Conservation (phyloP, 2,329 filamentous ascomycete species). For the Paecilomyces sp. region DNA sequence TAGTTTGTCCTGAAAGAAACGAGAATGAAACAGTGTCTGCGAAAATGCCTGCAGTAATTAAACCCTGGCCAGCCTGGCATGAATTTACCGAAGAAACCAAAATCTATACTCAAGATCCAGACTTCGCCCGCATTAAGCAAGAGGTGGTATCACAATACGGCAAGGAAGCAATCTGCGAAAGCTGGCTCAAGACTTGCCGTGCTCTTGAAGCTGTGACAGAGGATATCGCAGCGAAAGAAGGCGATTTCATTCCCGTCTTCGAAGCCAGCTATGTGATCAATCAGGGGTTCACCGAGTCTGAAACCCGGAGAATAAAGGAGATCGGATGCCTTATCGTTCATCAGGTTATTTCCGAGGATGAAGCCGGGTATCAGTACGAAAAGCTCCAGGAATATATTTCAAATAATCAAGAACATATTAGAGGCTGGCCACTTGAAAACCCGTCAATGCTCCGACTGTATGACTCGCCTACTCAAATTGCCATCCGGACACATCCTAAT, state of each 20-base stretch:
- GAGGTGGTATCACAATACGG: constrained; percentile 32
- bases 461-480: constrained; percentile 30
- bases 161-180: constrained; percentile 22
- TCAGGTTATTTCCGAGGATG: not conserved
- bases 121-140: constrained; percentile 23
- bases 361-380: not conserved
- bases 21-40: not conserved
- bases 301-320: constrained; percentile 18
- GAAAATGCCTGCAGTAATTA: constrained; percentile 9
- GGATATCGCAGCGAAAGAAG: constrained; percentile 27
- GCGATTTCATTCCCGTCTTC: constrained; percentile 25
- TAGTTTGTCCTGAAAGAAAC: not conserved
- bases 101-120: constrained; percentile 12
- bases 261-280: constrained; percentile 19
- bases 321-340: constrained; percentile 20
- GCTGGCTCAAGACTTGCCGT: constrained; percentile 35
- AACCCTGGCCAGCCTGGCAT: constrained; percentile 20
- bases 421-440: constrained; percentile 20
- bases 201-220: constrained; percentile 28
- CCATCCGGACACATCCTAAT: constrained; percentile 30
- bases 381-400: not conserved
- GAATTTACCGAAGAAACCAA: constrained; percentile 11
- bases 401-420: constrained; percentile 4
- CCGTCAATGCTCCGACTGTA: constrained; percentile 35
- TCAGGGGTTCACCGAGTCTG: constrained; percentile 7